These are phyloP conservation scores for Apiospora aurea DNA, from an alignment of 2,329 filamentous ascomycete genomes.

Conservation along the genomic window DNA sequence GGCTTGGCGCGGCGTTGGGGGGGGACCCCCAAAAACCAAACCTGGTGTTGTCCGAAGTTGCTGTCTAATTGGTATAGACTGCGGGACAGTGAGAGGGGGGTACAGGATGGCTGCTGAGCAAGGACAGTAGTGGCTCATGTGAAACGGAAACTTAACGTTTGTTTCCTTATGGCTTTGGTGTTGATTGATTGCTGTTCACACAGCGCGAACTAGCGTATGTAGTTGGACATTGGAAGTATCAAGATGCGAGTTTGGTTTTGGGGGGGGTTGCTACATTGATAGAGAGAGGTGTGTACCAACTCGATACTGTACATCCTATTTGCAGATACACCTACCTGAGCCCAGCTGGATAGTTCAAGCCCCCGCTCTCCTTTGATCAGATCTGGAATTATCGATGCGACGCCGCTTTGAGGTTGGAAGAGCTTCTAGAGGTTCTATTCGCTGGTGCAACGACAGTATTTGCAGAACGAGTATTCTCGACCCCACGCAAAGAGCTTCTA, in stretches of 20 bases:
- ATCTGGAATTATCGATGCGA: constrained; percentile 14
- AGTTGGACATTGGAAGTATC: constrained; percentile 13
- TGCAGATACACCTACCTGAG: not conserved
- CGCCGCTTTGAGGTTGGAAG: constrained; percentile 19
- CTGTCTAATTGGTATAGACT: constrained; percentile 7
- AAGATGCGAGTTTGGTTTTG: not conserved
- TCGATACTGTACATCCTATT: not conserved
- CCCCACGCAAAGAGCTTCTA: constrained; percentile 18
- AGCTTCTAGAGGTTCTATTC: constrained; percentile 24
- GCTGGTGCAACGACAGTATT: constrained; percentile 14
- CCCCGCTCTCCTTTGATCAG: constrained; percentile 3
- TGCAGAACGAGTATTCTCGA: not conserved
- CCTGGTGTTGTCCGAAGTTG: constrained; percentile 3
- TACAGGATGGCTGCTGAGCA: not conserved
- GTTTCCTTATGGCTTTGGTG: not conserved
- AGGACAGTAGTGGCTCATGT: constrained; percentile 1
- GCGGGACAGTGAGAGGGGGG: not conserved
- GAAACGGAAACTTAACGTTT: constrained; percentile 13
- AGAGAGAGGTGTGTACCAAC: not conserved
- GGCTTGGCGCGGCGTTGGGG: constrained; percentile 13
- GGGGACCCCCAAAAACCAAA: not conserved
- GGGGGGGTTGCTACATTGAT: not conserved
- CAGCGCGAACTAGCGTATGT: not conserved
- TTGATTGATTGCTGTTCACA: not conserved
- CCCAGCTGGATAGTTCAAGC: not conserved